A percentile compares a stretch with the other conserved stretches of the same genome.
Conservation (phyloP, 345 rosid genomes). For the Sonneratia caseolaris region DNA sequence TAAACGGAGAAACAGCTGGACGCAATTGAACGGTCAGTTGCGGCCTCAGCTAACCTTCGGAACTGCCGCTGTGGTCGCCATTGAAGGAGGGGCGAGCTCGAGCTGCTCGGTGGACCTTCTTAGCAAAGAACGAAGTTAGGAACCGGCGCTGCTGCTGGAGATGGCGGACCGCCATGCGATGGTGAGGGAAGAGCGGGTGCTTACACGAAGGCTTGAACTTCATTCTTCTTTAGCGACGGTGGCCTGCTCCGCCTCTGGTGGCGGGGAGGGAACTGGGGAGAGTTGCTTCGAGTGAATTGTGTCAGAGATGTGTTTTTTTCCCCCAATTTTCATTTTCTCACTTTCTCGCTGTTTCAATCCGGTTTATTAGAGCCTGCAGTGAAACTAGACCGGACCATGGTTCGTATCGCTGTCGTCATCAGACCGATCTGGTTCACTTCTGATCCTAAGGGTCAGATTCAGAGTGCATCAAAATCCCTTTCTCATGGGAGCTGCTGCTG, state of each 20-base stretch:
- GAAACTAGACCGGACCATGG: too few relatives aligned
- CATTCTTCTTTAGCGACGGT: conserved; percentile 20
- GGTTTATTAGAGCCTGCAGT: too few relatives aligned
- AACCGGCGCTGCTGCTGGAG: conserved; percentile 30
- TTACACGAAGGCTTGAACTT: conserved; percentile 29
- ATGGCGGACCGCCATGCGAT: conserved; percentile 16
- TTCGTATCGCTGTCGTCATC: too few relatives aligned
- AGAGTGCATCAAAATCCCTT: too few relatives aligned
- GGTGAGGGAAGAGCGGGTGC: conserved; percentile 19
- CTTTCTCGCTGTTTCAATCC: too few relatives aligned
- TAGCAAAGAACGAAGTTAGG: conserved; percentile 34
- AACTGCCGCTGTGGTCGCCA: conserved; percentile 32
- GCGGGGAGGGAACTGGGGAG: background rate
- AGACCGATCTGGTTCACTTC: too few relatives aligned
- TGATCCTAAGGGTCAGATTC: too few relatives aligned
- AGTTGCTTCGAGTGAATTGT: background rate
- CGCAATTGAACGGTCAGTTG: background rate
- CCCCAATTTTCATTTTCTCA: too few relatives aligned
- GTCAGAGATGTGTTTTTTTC: background rate
- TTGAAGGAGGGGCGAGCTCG: conserved; percentile 34
- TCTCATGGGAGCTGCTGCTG: too few relatives aligned
- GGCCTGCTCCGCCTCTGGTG: background rate
- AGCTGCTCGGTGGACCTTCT: conserved; percentile 28
- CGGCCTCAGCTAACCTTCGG: conserved; percentile 34
- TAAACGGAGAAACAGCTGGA: background rate